These are phyloP conservation scores for Przewalskia tangutica DNA, from an alignment of 257 asterid species.

Conservation along the genomic window DNA sequence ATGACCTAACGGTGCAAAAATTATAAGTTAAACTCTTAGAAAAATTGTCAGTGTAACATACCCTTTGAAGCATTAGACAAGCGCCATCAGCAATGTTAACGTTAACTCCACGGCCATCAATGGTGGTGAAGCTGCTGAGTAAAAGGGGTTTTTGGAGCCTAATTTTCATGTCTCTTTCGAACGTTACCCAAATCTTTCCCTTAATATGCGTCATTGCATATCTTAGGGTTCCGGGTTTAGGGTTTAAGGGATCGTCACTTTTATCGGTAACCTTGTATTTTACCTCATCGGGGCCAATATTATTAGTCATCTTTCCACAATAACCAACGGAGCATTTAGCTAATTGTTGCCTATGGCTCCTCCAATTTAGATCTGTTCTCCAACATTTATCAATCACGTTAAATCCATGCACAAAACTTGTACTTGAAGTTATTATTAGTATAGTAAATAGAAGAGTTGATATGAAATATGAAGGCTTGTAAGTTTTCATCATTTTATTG, in stretches of 20 bases:
- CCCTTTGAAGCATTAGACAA: constrained; percentile 47
- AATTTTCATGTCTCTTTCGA: constrained; percentile 51
- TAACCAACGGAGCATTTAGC: constrained; percentile 70
- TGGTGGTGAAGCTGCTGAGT: constrained; percentile 52
- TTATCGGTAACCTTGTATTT: constrained; percentile 49
- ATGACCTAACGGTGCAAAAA: too few relatives aligned
- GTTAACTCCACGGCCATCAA: constrained; percentile 69
- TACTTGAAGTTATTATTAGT: neutral
- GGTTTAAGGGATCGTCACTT: constrained; percentile 46
- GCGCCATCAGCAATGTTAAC: constrained; percentile 58
- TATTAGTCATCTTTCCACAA: constrained; percentile 57
- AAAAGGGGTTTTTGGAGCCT: constrained; percentile 52
- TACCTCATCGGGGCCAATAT: constrained; percentile 28
- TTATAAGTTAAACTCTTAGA: too few relatives aligned
- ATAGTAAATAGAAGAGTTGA: neutral
- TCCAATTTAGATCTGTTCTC: constrained; percentile 51
- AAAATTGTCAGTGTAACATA: neutral
- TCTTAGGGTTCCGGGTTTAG: constrained; percentile 65
- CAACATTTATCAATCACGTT: constrained; percentile 66
- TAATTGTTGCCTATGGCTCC: constrained; percentile 39
- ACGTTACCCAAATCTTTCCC: constrained; percentile 81
- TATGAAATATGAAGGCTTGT: neutral
- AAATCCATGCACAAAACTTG: neutral
- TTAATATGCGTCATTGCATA: constrained; percentile 38
- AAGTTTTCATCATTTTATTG: neutral